Base-by-base conservation (phyloP, 129 eudicot genomes). In the Artemisia annua region DNA sequence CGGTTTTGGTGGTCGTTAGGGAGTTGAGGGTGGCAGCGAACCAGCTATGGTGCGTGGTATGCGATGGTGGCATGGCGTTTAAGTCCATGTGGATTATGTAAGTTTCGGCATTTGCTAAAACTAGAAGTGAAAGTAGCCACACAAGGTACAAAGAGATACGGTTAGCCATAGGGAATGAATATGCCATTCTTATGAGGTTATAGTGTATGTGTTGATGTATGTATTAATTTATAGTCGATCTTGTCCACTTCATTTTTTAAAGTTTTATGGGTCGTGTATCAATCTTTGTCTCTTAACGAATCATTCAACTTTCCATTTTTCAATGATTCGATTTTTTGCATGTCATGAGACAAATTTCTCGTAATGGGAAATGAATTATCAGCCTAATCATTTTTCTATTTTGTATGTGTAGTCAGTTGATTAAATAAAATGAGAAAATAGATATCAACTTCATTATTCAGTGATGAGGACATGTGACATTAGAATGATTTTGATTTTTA, bases 11-110 rank as follows among this genome's bases (percentile, higher is more conserved):
- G 52, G 60, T 28, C 4, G 69, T 26, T 19, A 76, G 24, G 30
- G 95, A 87, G 69, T 78, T 44, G 15, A 90, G 84, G 57, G 89
- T 85, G 84, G 86, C 79, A 22, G 81, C 53, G 82, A 83, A 91
- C 95, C 95, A 91, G 60, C 8, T 82, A 61, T 87, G 97, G 79
- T 85, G 97, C 85, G 16, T 71, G 13, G 95, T 83, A 56, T 82
- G 86, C 1, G 86, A 83, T 64, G 30, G 85, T 64, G 97, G 95
- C 95, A 87, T 90, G 83, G 87, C 74, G 60, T 89, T 77, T 75
- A 84, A 72, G 82, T 91, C 95, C 95, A 91, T 87, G 51, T 88
- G 88, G 61, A 91, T 77, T 48, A 88, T 91, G 75, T 91, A 91
- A 63, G 88, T 85, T 58, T 91, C 77, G 9, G 80, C 24, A 7